Percentiles rank a stretch among this genome's conserved stretches.
Evolutionary conservation across 2,329 filamentous ascomycete genomes (phyloP).

Genomic region (Pezicula carpinea): DNA sequence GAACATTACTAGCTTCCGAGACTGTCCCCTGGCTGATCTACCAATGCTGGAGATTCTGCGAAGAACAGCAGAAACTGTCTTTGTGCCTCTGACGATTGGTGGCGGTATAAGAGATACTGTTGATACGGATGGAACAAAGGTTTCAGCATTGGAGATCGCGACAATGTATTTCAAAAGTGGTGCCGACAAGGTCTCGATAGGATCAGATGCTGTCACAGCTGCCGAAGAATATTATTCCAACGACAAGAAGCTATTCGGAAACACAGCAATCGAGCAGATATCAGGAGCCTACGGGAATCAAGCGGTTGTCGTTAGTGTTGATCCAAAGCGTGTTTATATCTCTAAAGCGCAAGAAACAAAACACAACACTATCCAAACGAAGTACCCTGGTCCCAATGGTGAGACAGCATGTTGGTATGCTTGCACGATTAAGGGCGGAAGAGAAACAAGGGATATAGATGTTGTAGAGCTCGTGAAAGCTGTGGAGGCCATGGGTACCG

Average conservation of each 20-base stretch:
- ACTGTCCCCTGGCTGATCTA: conserved; percentile 85
- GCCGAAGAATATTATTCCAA: conserved; percentile 83
- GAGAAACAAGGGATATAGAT: conserved; percentile 90
- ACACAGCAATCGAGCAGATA: conserved; percentile 93
- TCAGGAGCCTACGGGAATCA: conserved; percentile 91
- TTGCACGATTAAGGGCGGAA: conserved; percentile 92
- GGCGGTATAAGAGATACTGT: conserved; percentile 92
- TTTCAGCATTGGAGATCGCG: conserved; percentile 89
- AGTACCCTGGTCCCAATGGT: conserved; percentile 65
- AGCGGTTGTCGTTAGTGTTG: conserved; percentile 92
- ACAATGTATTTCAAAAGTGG: conserved; percentile 97
- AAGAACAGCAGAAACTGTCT: conserved; percentile 82
- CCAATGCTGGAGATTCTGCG: conserved; percentile 95
- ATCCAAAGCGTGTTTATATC: conserved; percentile 89
- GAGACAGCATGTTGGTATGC: conserved; percentile 93
- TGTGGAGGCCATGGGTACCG: conserved; percentile 92
- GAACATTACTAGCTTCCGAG: conserved; percentile 97
- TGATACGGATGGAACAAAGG: conserved; percentile 78
- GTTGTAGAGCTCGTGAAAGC: conserved; percentile 83
- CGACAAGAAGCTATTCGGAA: conserved; percentile 66
- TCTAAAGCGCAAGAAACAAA: conserved; percentile 61
- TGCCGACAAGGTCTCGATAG: conserved; percentile 96
- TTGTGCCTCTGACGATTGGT: conserved; percentile 92
- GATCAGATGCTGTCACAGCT: conserved; percentile 87
- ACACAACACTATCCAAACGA: conserved; percentile 68